A percentile compares a stretch with the other conserved stretches of the same genome.
phyloP scores from a whole-genome alignment of 2,329 filamentous ascomycete genomes.

The Colletotrichum australisinense region DNA sequence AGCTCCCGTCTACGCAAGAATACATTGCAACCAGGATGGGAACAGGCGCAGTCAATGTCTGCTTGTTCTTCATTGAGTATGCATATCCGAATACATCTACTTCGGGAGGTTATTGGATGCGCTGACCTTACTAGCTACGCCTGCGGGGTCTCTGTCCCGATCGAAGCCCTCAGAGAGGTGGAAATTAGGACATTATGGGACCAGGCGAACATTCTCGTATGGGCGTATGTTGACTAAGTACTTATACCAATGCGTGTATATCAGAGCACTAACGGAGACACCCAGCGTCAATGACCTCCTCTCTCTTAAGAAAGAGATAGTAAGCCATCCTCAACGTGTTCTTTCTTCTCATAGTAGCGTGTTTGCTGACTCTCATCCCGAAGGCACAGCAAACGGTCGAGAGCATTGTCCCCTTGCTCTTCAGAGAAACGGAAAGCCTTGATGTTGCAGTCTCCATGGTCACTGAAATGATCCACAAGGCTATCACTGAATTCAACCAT shows the following conservation, averaged over 20 bases:
- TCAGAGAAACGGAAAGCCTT: not conserved
- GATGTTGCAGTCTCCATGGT: not conserved
- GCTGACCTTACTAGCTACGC: not conserved
- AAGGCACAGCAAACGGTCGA: not conserved
- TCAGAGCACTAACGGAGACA: not conserved
- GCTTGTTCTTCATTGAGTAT: not conserved
- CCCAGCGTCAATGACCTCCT: not conserved
- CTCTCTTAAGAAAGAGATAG: conserved; percentile 1
- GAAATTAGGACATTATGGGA: not conserved
- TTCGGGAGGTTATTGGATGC: too few relatives aligned
- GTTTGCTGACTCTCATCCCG: not conserved
- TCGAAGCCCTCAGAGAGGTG: not conserved
- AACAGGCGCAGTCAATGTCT: conserved; percentile 7
- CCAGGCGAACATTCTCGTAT: not conserved
- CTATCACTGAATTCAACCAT: not conserved
- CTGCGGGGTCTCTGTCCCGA: not conserved
- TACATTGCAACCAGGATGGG: conserved; percentile 7
- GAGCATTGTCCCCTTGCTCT: not conserved
- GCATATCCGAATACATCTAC: not conserved
- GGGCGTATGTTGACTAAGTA: not conserved
- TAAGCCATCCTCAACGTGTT: not conserved
- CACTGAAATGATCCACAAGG: conserved; percentile 1
- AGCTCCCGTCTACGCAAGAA: not conserved
- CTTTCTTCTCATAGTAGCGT: not conserved
- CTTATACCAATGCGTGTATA: not conserved